phyloP scores from a whole-genome alignment of 495 filamentous ascomycete genomes.

The Penicillium soppii region DNA sequence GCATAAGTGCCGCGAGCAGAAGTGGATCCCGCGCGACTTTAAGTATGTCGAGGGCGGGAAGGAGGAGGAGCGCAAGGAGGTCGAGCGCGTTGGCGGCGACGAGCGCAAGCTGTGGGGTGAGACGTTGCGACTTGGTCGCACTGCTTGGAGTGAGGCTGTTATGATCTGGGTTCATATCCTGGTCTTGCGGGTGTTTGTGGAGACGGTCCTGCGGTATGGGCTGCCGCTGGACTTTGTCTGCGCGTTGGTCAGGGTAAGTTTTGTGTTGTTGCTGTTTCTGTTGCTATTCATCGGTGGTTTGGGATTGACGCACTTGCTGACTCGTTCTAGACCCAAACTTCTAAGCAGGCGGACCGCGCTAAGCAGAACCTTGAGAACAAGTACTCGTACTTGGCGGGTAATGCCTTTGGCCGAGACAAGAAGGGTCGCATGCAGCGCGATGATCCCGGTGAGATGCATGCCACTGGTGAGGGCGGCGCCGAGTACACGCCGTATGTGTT shows the following conservation, averaged over 20 bases:
- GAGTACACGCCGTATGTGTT: slow-evolving; percentile 97
- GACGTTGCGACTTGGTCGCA: slow-evolving; percentile 79
- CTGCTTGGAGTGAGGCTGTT: slow-evolving; percentile 88
- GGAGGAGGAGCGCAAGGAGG: slow-evolving; percentile 82
- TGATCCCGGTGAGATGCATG: slow-evolving; percentile 82
- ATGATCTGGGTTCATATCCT: slow-evolving; percentile 95
- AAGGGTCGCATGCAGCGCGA: slow-evolving; percentile 87
- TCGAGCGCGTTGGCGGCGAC: slow-evolving; percentile 73
- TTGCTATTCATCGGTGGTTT: too few relatives aligned
- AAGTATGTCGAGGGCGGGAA: slow-evolving; percentile 86
- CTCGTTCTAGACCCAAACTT: slow-evolving; percentile 61
- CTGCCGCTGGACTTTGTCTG: slow-evolving; percentile 85
- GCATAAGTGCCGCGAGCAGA: slow-evolving; percentile 83
- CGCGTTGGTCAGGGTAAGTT: slow-evolving; percentile 75
- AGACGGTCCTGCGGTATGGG: slow-evolving; percentile 93
- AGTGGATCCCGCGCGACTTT: slow-evolving; percentile 93
- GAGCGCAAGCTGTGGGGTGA: slow-evolving; percentile 88
- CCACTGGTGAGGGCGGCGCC: slow-evolving; percentile 64
- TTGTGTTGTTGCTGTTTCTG: not conserved
- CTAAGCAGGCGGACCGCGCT: slow-evolving; percentile 78
- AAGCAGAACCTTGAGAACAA: slow-evolving; percentile 77
- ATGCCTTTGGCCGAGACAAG: slow-evolving; percentile 92
- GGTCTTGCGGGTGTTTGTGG: slow-evolving; percentile 90
- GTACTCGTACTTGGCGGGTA: slow-evolving; percentile 92
- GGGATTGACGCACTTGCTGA: too few relatives aligned